Conservation (phyloP, 805 yeast genomes). For the Saccharomyces mikatae region DNA sequence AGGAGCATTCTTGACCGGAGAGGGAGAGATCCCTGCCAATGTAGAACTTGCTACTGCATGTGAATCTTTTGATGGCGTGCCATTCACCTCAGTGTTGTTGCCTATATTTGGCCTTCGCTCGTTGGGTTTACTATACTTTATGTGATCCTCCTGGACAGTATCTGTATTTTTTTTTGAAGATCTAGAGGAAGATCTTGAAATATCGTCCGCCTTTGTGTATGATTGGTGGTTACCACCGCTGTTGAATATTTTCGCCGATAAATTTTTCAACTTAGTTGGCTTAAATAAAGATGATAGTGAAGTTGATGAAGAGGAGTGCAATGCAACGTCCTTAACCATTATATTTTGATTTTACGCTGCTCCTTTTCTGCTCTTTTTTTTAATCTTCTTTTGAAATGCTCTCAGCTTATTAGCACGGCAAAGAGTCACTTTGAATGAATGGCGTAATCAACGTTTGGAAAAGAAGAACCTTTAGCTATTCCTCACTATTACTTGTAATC, state of each 20-base stretch:
- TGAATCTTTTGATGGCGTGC: background rate
- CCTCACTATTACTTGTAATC: background rate
- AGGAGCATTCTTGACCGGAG: background rate
- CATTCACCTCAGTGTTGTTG: background rate
- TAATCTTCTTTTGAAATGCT: background rate
- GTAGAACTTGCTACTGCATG: background rate
- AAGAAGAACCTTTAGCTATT: background rate
- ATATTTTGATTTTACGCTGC: background rate
- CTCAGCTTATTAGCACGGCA: background rate
- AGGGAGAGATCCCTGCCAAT: background rate
- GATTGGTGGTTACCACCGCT: background rate
- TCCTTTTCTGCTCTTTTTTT: background rate
- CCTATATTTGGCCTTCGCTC: background rate
- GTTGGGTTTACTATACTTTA: background rate
- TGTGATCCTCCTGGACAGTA: background rate
- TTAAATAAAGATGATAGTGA: background rate
- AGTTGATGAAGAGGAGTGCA: background rate
- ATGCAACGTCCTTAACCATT: background rate
- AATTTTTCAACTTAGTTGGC: background rate
- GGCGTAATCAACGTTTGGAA: background rate
- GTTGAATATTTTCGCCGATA: background rate
- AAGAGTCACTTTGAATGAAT: background rate
- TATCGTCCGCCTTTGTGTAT: background rate
- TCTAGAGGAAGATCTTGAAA: background rate
- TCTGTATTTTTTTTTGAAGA: background rate